These are phyloP conservation scores for Penicillium digitatum DNA, from an alignment of 2,329 filamentous ascomycete genomes.

Conservation along the genomic window DNA sequence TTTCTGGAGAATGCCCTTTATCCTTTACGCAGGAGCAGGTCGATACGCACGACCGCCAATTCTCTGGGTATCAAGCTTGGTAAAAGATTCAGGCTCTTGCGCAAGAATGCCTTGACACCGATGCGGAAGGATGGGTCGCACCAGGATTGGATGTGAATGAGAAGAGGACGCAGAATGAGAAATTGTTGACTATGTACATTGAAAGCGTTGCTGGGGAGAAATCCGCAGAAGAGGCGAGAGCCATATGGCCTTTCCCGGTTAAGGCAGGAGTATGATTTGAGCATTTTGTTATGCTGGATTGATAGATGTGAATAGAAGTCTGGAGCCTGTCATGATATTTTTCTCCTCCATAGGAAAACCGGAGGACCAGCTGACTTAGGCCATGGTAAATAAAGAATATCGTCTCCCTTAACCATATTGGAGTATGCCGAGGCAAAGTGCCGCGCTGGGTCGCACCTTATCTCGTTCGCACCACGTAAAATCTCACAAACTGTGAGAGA, in stretches of 20 bases:
- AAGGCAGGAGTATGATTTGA: conserved; percentile 1
- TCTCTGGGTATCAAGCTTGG: not conserved
- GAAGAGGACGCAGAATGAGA: conserved; percentile 24
- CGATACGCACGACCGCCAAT: not conserved
- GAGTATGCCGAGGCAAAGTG: too few species aligned
- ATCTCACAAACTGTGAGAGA: too few species aligned
- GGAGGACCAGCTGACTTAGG: not conserved
- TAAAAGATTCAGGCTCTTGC: not conserved
- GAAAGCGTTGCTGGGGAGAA: conserved; percentile 16
- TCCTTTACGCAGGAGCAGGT: not conserved
- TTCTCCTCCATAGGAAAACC: not conserved
- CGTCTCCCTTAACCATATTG: too few species aligned
- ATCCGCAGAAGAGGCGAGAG: conserved; percentile 18
- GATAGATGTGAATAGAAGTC: not conserved
- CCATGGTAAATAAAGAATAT: not conserved
- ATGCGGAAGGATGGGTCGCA: not conserved
- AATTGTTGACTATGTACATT: conserved; percentile 23
- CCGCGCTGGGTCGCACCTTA: too few species aligned
- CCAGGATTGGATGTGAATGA: conserved; percentile 10
- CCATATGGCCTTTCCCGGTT: conserved; percentile 21
- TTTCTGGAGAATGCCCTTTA: conserved; percentile 28
- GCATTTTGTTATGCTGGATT: not conserved
- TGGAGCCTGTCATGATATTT: not conserved
- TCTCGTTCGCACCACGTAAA: too few species aligned
- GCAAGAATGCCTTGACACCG: not conserved